A percentile compares a stretch with the other conserved stretches of the same genome.
Evolutionary conservation across 2,329 filamentous ascomycete species (phyloP).

Genomic region (Sporothrix dimorphospora): DNA sequence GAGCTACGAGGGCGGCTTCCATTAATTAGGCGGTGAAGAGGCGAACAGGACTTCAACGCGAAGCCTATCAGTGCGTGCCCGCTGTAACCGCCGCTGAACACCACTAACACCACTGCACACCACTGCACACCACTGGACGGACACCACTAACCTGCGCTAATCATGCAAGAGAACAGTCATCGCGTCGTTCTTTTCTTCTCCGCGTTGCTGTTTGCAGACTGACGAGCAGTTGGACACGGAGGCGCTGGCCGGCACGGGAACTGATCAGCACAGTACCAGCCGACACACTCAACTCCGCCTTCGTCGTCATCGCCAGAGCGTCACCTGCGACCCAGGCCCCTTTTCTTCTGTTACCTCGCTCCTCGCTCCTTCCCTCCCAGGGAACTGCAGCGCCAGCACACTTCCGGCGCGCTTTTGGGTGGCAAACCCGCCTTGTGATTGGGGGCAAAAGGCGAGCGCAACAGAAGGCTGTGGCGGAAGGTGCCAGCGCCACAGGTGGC

Average conservation of each 20-base stretch:
- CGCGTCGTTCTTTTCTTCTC: not conserved
- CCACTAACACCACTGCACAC: not conserved
- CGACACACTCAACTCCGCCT: not conserved
- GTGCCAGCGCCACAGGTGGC: slow-evolving; percentile 4
- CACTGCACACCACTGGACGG: not conserved
- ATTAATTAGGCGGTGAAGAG: not conserved
- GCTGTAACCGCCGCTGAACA: not conserved
- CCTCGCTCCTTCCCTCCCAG: not conserved
- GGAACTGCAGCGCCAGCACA: not conserved
- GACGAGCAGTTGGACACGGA: not conserved
- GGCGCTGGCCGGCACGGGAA: not conserved
- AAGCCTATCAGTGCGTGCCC: not conserved
- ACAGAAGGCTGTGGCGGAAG: not conserved
- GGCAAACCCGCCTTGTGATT: not conserved
- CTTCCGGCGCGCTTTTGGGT: not conserved
- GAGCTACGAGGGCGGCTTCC: not conserved
- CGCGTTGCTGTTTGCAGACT: not conserved
- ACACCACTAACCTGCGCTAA: not conserved
- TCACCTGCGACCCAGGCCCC: not conserved
- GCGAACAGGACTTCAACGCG: not conserved
- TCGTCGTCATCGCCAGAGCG: not conserved
- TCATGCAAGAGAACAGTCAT: slow-evolving; percentile 23
- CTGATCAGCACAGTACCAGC: not conserved
- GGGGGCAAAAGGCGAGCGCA: not conserved
- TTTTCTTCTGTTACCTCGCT: not conserved